Percentiles rank a stretch among this genome's conserved stretches.
Evolutionary conservation across 371 early-diverging fungal genomes (phyloP).

Genomic region (Apophysomyces elegans): DNA sequence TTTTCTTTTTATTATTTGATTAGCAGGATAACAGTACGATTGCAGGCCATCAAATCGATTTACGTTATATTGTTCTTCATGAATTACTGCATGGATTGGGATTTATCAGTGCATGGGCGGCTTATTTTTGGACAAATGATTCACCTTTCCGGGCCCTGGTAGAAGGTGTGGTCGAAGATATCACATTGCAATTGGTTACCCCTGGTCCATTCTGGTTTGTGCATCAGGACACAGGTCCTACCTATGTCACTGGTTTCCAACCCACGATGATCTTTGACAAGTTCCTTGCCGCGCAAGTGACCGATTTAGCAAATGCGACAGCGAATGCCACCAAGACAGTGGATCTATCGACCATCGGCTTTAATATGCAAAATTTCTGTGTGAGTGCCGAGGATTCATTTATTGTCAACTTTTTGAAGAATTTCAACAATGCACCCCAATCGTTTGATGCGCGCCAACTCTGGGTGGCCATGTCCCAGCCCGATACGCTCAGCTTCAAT

Average conservation of each 20-base stretch:
- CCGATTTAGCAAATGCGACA: constrained; percentile 15
- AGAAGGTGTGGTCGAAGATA: constrained; percentile 39
- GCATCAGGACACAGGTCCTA: constrained; percentile 40
- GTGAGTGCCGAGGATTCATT: constrained; percentile 41
- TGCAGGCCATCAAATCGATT: constrained; percentile 38
- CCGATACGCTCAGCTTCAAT: constrained; percentile 35
- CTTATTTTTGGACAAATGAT: constrained; percentile 45
- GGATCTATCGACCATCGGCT: constrained; percentile 32
- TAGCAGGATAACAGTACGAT: constrained; percentile 37
- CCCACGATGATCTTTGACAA: constrained; percentile 58
- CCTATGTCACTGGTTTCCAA: constrained; percentile 50
- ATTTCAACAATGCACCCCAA: constrained; percentile 40
- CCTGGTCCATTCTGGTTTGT: constrained; percentile 43
- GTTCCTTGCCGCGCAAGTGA: constrained; percentile 31
- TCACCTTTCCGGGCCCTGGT: constrained; percentile 46
- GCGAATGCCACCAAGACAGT: neutral
- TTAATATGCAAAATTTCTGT: constrained; percentile 53
- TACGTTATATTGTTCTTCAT: constrained; percentile 46
- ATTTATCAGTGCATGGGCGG: constrained; percentile 51
- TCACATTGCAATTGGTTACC: constrained; percentile 40
- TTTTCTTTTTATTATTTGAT: neutral
- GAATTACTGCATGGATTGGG: constrained; percentile 52
- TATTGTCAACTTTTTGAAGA: constrained; percentile 47
- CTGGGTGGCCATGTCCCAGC: constrained; percentile 38
- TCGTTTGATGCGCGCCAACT: constrained; percentile 36